phyloP scores from a whole-genome alignment of 306 rosid species.

The Sphenostylis stenocarpa region DNA sequence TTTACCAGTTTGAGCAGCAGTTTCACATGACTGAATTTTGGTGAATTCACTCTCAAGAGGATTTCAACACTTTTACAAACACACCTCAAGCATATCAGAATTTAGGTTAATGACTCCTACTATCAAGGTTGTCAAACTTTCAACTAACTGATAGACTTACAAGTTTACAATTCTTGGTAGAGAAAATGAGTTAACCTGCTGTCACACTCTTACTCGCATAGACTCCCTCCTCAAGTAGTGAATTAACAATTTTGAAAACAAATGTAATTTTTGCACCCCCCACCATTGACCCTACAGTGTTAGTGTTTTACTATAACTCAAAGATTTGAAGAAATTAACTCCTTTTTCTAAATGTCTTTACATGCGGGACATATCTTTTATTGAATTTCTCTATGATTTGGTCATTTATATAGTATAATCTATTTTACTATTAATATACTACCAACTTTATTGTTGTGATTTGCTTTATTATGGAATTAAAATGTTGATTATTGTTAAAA shows the following conservation, averaged over 20 bases:
- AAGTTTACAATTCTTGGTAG: background rate
- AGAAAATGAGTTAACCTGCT: background rate
- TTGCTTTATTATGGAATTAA: background rate
- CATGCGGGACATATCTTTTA: background rate
- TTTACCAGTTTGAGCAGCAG: background rate
- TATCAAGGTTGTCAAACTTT: background rate
- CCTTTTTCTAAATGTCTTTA: background rate
- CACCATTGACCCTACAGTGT: background rate
- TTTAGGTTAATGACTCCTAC: background rate
- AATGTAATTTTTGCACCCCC: background rate
- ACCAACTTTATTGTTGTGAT: background rate
- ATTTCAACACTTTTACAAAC: background rate
- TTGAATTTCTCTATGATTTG: background rate
- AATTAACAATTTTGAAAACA: background rate
- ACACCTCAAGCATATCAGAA: constrained; percentile 4
- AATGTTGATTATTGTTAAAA: background rate
- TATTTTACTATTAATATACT: background rate
- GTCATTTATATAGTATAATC: background rate
- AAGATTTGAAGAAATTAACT: background rate
- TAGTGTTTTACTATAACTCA: background rate
- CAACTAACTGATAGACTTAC: background rate
- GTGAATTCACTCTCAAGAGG: background rate
- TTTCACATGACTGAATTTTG: background rate
- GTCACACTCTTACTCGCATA: background rate
- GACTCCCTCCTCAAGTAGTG: background rate